These are phyloP conservation scores for Corchorus olitorius DNA, from an alignment of 345 rosid species.

Conservation along the genomic window DNA sequence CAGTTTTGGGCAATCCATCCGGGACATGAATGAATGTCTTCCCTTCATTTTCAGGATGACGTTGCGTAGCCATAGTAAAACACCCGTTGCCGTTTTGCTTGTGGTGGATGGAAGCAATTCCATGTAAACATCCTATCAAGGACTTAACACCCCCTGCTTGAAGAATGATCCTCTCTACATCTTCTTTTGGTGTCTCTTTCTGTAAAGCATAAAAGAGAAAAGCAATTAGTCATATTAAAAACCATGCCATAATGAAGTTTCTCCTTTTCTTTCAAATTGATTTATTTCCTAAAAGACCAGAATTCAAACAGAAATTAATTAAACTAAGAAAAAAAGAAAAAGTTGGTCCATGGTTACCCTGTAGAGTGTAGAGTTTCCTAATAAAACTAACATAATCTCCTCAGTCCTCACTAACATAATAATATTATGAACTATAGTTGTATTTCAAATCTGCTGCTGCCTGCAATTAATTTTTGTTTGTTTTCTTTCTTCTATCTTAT, in stretches of 20 bases:
- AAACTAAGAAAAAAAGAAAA: background rate
- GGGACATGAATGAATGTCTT: conserved; percentile 54
- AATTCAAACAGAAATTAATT: background rate
- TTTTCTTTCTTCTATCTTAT: background rate
- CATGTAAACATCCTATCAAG: conserved; percentile 67
- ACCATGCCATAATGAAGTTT: background rate
- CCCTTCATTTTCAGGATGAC: conserved; percentile 25
- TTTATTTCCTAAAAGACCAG: background rate
- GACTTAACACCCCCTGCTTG: conserved; percentile 69
- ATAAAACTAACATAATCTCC: no score
- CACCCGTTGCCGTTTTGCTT: conserved; percentile 32
- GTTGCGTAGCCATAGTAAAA: conserved; percentile 21
- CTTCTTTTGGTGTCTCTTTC: conserved; percentile 57
- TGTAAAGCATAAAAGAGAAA: conserved; percentile 17
- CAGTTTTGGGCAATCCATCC: conserved; percentile 78
- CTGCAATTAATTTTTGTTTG: background rate
- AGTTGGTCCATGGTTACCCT: no score
- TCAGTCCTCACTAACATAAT: no score
- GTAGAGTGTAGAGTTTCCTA: no score
- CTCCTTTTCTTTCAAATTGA: background rate
- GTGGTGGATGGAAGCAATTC: conserved; percentile 49
- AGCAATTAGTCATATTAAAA: background rate
- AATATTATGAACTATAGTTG: background rate
- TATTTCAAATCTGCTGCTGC: background rate
- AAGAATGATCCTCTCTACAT: conserved; percentile 63